phyloP scores from a whole-genome alignment of 164 flowering plant species.

The Litsea cubeba region DNA sequence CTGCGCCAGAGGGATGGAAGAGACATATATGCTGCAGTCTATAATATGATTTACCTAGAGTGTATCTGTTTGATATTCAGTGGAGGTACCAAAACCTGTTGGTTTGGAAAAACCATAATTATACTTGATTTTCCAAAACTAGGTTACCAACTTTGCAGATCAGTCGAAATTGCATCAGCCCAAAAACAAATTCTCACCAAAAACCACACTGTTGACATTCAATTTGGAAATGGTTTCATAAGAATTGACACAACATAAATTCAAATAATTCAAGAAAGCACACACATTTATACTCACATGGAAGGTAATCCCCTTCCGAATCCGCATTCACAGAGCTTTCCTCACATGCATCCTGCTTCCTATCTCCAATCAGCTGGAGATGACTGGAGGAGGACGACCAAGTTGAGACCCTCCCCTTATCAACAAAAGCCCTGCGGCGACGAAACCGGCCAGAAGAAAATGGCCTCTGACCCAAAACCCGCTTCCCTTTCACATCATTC shows the following conservation, averaged over 20 bases:
- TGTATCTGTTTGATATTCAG: too few species aligned
- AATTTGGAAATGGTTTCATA: too few species aligned
- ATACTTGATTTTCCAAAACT: too few species aligned
- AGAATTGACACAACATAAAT: background rate
- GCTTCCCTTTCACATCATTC: constrained; percentile 45
- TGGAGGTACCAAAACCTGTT: too few species aligned
- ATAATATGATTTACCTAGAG: too few species aligned
- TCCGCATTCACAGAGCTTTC: constrained; percentile 15
- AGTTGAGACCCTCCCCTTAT: constrained; percentile 17
- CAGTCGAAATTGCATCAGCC: too few species aligned
- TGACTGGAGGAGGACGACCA: constrained; percentile 18
- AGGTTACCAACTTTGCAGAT: too few species aligned
- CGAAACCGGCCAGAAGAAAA: constrained; percentile 32
- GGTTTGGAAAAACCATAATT: too few species aligned
- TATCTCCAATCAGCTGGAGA: background rate
- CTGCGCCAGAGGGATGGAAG: too few species aligned
- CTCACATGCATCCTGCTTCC: constrained; percentile 14
- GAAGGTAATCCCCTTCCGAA: constrained; percentile 9
- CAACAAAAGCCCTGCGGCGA: constrained; percentile 16
- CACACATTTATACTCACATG: background rate
- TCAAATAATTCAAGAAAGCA: background rate
- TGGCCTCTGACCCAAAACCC: constrained; percentile 27
- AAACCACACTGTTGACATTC: too few species aligned
- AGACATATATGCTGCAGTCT: too few species aligned
- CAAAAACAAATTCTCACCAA: too few species aligned